Percentiles rank a stretch among this genome's conserved stretches.
These are phyloP conservation scores for Colletotrichum lindemuthianum DNA, from an alignment of 2,329 filamentous ascomycete species.

Conservation along the genomic window DNA sequence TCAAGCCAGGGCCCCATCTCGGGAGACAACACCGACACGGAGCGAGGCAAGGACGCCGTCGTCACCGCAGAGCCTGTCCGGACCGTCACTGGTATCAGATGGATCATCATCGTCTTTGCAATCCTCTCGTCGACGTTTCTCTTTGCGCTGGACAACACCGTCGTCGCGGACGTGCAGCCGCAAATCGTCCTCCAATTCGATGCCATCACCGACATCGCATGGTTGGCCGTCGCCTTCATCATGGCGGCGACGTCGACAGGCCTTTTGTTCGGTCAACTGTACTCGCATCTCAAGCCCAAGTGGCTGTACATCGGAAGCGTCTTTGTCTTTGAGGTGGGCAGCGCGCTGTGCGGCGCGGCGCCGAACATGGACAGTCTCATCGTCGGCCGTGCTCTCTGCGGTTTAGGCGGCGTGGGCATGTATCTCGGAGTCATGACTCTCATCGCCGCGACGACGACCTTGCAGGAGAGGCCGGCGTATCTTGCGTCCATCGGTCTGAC, in stretches of 20 bases:
- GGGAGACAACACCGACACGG: conserved; percentile 17
- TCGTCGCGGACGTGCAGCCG: conserved; percentile 57
- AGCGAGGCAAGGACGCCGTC: conserved; percentile 8
- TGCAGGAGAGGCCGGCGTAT: conserved; percentile 35
- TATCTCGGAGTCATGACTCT: conserved; percentile 33
- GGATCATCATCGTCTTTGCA: conserved; percentile 36
- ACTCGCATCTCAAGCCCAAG: conserved; percentile 46
- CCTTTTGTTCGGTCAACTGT: conserved; percentile 40
- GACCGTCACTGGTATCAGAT: conserved; percentile 31
- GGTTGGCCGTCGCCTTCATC: conserved; percentile 48
- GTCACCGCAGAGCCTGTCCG: not conserved
- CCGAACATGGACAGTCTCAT: conserved; percentile 55
- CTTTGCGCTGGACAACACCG: conserved; percentile 54
- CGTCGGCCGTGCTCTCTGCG: conserved; percentile 53
- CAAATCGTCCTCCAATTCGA: conserved; percentile 48
- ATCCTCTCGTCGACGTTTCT: conserved; percentile 42
- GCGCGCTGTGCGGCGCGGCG: conserved; percentile 51
- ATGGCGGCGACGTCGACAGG: conserved; percentile 19
- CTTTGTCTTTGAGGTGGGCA: conserved; percentile 50
- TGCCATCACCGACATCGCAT: conserved; percentile 49
- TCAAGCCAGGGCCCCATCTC: conserved; percentile 17
- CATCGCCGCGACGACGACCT: conserved; percentile 17
- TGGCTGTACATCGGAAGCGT: conserved; percentile 45
- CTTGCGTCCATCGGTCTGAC: conserved; percentile 40
- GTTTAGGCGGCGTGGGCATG: conserved; percentile 47